These are phyloP conservation scores for Hortaea werneckii DNA, from an alignment of 2,329 filamentous ascomycete genomes.

Conservation along the genomic window DNA sequence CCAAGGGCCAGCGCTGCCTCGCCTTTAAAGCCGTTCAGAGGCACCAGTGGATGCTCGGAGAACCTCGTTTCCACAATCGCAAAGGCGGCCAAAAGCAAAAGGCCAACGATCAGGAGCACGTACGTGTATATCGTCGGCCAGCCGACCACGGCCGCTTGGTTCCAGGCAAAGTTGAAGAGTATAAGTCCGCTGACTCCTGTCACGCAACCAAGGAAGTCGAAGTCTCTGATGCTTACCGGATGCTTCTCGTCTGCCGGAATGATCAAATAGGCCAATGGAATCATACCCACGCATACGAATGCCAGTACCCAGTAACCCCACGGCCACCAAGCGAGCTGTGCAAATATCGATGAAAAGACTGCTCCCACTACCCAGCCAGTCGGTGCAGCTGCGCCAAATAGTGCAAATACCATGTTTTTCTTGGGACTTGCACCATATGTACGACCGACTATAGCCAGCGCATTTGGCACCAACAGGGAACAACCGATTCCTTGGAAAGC, in stretches of 20 bases:
- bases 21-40: constrained; percentile 40
- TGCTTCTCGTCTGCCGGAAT: not conserved
- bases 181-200: constrained; percentile 46
- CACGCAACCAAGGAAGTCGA: constrained; percentile 36
- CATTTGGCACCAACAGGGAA: constrained; percentile 29
- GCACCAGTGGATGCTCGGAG: constrained; percentile 45
- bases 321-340: constrained; percentile 23
- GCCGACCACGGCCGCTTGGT: constrained; percentile 50
- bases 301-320: constrained; percentile 21
- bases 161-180: constrained; percentile 60
- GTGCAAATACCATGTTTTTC: constrained; percentile 30
- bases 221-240: constrained; percentile 14
- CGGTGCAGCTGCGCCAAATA: constrained; percentile 29
- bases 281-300: too few relatives aligned
- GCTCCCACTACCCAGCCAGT: constrained; percentile 27
- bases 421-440: constrained; percentile 26
- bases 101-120: constrained; percentile 46
- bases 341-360: constrained; percentile 25
- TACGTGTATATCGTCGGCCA: constrained; percentile 49
- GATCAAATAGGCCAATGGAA: too few relatives aligned
- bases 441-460: constrained; percentile 27
- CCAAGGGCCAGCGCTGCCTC: too few relatives aligned
- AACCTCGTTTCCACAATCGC: constrained; percentile 39
- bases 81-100: constrained; percentile 45
- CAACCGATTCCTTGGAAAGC: constrained; percentile 32